Evolutionary conservation across 805 yeast genomes (phyloP).

Genomic region (Yamadazyma philogaea): DNA sequence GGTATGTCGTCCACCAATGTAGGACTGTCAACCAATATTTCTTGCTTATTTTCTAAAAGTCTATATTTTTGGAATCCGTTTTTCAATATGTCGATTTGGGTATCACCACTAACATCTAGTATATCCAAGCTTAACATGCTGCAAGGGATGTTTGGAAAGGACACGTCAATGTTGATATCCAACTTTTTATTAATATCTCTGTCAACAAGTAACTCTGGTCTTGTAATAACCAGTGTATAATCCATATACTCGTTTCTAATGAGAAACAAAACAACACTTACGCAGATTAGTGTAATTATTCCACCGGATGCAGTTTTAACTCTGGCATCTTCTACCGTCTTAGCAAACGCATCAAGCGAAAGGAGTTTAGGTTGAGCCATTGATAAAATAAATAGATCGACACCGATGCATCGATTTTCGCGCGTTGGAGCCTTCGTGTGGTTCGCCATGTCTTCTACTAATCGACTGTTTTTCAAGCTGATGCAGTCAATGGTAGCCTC

Average conservation of each 20-base stretch:
- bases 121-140: constrained; percentile 77
- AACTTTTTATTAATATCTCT: constrained; percentile 71
- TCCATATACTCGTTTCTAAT: constrained; percentile 73
- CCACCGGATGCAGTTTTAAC: constrained; percentile 91
- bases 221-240: constrained; percentile 61
- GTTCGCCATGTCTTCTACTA: background rate
- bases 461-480: constrained; percentile 19
- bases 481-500: constrained; percentile 15
- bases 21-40: constrained; percentile 27
- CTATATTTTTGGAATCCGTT: constrained; percentile 73
- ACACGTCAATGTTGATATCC: constrained; percentile 75
- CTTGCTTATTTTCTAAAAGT: constrained; percentile 52
- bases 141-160: constrained; percentile 86
- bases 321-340: constrained; percentile 90
- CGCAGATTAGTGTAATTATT: constrained; percentile 71
- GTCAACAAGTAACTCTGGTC: constrained; percentile 88
- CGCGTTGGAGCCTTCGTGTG: background rate
- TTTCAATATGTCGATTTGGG: constrained; percentile 66
- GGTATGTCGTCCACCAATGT: constrained; percentile 23
- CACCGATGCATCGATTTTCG: background rate
- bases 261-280: constrained; percentile 57
- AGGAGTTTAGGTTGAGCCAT: constrained; percentile 40
- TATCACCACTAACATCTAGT: constrained; percentile 85
- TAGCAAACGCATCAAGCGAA: constrained; percentile 84
- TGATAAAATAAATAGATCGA: background rate